phyloP scores from a whole-genome alignment of 768 basidiomycete species.

The Floccularia luteovirens region DNA sequence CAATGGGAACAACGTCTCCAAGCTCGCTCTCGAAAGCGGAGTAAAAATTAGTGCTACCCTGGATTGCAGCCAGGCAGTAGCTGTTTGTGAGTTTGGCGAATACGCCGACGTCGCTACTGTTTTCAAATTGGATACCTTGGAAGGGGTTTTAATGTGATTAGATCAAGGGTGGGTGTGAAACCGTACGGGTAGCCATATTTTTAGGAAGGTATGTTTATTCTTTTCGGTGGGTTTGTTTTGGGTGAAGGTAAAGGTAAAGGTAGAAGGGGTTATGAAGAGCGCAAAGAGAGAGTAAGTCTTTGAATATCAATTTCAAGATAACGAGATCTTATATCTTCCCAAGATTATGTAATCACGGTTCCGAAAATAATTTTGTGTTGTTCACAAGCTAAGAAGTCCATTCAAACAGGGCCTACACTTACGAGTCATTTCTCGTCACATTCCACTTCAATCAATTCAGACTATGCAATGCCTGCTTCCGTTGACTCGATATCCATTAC shows the following conservation, averaged over 20 bases:
- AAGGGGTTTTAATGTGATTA: background rate
- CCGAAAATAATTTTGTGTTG: too few species aligned
- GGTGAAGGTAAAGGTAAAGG: conserved; percentile 3
- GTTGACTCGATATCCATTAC: too few species aligned
- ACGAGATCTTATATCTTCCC: too few species aligned
- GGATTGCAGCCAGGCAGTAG: conserved; percentile 91
- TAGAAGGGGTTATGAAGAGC: conserved; percentile 5
- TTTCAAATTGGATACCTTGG: conserved; percentile 87
- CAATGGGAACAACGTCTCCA: conserved; percentile 81
- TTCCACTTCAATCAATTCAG: too few species aligned
- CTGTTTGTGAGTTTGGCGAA: conserved; percentile 97
- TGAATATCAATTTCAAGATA: too few species aligned
- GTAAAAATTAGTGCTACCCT: conserved; percentile 96
- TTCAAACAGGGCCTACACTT: too few species aligned
- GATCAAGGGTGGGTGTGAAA: background rate
- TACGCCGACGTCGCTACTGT: conserved; percentile 92
- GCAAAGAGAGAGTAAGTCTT: too few species aligned
- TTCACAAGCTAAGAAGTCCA: too few species aligned
- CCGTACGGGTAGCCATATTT: conserved; percentile 44
- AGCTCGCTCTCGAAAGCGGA: conserved; percentile 95
- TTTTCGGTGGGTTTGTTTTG: conserved; percentile 2
- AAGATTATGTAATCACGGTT: too few species aligned
- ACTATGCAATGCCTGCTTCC: too few species aligned
- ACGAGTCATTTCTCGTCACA: too few species aligned
- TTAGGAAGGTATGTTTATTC: conserved; percentile 5